Conservation (phyloP, 805 yeast genomes). For the Candida sanyiensis region DNA sequence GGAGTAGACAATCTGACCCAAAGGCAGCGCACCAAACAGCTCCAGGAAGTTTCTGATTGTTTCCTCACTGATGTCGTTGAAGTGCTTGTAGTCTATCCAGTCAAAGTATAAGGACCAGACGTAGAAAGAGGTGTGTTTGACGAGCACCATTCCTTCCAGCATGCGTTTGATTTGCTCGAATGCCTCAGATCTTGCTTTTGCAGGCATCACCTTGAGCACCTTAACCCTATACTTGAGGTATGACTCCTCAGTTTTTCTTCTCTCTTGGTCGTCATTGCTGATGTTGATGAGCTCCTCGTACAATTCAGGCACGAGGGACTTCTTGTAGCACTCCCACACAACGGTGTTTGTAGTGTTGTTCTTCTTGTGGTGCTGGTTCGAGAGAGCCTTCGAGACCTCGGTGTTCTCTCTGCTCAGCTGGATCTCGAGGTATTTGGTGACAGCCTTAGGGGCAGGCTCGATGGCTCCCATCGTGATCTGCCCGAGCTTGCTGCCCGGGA, state of each 20-base stretch:
- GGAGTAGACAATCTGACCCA: constrained; percentile 58
- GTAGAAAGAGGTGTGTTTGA: constrained; percentile 51
- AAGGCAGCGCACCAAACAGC: constrained; percentile 53
- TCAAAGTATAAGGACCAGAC: constrained; percentile 77
- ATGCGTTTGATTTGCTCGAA: constrained; percentile 43
- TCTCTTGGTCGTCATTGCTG: constrained; percentile 52
- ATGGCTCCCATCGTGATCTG: constrained; percentile 44
- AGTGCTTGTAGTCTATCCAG: constrained; percentile 53
- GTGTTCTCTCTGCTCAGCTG: constrained; percentile 35
- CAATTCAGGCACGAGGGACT: constrained; percentile 47
- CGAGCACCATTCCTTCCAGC: constrained; percentile 67
- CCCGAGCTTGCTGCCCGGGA: constrained; percentile 54
- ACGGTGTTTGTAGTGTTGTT: constrained; percentile 30
- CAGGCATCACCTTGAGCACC: constrained; percentile 37
- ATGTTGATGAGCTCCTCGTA: constrained; percentile 54
- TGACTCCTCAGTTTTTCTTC: constrained; percentile 56
- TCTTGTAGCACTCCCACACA: constrained; percentile 41
- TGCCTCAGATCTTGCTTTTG: too few relatives aligned
- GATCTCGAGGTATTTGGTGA: constrained; percentile 39
- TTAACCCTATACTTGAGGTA: constrained; percentile 52
- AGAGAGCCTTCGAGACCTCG: constrained; percentile 34
- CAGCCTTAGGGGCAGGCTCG: constrained; percentile 41
- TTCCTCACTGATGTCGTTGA: constrained; percentile 44
- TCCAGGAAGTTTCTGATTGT: constrained; percentile 46
- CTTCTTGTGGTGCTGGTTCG: constrained; percentile 43